A percentile compares a stretch with the other conserved stretches of the same genome.
phyloP scores from a whole-genome alignment of 139 green algal species.

The Pseudopediastrum boryanum region DNA sequence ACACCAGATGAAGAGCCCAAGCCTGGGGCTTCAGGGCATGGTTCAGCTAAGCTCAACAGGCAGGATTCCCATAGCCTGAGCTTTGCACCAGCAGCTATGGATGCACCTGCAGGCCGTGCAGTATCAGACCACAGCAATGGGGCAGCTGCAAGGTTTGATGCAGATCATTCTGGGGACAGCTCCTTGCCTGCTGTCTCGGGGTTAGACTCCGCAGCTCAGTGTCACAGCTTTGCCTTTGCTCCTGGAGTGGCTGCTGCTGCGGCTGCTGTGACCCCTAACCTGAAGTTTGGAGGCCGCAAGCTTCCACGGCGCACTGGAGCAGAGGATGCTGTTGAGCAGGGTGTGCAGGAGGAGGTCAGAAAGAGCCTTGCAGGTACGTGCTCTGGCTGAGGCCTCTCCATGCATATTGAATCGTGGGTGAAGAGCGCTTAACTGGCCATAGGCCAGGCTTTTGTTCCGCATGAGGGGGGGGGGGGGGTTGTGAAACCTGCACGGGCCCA shows the following conservation, averaged over 20 bases:
- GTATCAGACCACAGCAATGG: too few relatives aligned
- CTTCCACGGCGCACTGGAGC: too few relatives aligned
- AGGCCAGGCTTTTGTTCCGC: too few relatives aligned
- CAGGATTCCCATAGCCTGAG: background rate
- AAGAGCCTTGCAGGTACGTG: too few relatives aligned
- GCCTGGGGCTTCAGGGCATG: background rate
- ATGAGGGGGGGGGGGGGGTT: too few relatives aligned
- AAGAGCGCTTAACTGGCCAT: too few relatives aligned
- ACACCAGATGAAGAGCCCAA: constrained; percentile 24
- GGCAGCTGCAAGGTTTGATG: too few relatives aligned
- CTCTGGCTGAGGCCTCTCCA: too few relatives aligned
- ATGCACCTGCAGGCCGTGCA: background rate
- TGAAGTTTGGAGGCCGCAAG: background rate
- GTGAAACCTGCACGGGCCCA: too few relatives aligned
- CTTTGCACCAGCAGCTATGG: background rate
- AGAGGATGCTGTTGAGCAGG: background rate
- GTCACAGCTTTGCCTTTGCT: background rate
- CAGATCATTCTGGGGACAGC: too few relatives aligned
- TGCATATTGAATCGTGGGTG: too few relatives aligned
- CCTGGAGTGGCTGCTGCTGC: background rate
- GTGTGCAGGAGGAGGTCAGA: background rate
- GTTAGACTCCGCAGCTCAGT: background rate
- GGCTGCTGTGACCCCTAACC: background rate
- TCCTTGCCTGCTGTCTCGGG: too few relatives aligned
- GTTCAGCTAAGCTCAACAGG: background rate